A percentile compares a stretch with the other conserved stretches of the same genome.
phyloP scores from a whole-genome alignment of 2,329 filamentous ascomycete species.

The Arthrobotrys entomopaga region DNA sequence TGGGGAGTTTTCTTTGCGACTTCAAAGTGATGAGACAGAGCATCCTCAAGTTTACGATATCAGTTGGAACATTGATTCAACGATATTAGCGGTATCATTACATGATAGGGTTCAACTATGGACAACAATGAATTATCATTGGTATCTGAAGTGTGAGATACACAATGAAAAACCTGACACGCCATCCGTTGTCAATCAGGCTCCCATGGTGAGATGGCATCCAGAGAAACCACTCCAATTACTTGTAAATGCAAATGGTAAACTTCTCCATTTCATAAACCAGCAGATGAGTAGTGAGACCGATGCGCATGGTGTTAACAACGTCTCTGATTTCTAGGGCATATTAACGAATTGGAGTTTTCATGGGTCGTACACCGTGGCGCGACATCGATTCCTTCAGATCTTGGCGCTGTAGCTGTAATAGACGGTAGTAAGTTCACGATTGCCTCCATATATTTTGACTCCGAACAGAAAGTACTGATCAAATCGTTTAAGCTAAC shows the following conservation, averaged over 20 bases:
- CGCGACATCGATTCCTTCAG: conserved; percentile 70
- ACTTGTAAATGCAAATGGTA: conserved; percentile 68
- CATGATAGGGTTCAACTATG: conserved; percentile 84
- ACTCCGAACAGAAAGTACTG: not conserved
- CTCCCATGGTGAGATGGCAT: conserved; percentile 72
- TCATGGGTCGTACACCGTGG: conserved; percentile 64
- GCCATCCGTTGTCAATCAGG: not conserved
- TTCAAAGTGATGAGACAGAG: conserved; percentile 70
- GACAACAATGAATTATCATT: conserved; percentile 98
- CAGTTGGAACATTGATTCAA: conserved; percentile 92
- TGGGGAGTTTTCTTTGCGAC: conserved; percentile 85
- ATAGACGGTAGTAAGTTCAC: conserved; percentile 76
- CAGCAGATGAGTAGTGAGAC: not conserved
- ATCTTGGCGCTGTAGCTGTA: conserved; percentile 82
- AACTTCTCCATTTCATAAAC: conserved; percentile 57
- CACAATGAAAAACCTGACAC: conserved; percentile 18
- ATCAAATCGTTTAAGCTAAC: conserved; percentile 63
- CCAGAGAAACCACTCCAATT: conserved; percentile 82
- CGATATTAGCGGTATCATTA: conserved; percentile 83
- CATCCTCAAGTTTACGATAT: conserved; percentile 72
- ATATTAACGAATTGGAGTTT: conserved; percentile 68
- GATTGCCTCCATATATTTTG: conserved; percentile 46
- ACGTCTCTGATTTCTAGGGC: conserved; percentile 30
- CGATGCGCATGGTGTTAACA: conserved; percentile 26
- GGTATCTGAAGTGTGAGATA: conserved; percentile 95